Evolutionary conservation across 805 yeast genomes (phyloP).

Genomic region (Wickerhamomyces rabaulensis): DNA sequence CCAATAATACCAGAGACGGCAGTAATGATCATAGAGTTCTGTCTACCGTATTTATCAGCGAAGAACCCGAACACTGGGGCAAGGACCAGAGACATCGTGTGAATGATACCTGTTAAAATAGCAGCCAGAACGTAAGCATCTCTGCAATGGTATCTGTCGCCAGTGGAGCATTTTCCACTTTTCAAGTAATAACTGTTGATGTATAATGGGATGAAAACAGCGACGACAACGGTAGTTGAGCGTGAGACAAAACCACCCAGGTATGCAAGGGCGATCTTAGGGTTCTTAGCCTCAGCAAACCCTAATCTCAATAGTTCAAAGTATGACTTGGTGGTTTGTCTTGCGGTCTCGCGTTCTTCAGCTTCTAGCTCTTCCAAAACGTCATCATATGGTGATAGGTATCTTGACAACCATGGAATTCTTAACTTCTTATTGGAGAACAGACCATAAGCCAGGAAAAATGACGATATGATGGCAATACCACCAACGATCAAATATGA

Average conservation of each 20-base stretch:
- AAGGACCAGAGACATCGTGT: slow-evolving; percentile 47
- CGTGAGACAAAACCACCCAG: slow-evolving; percentile 60
- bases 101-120: slow-evolving; percentile 63
- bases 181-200: slow-evolving; percentile 51
- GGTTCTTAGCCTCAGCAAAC: slow-evolving; percentile 40
- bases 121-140: slow-evolving; percentile 65
- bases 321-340: slow-evolving; percentile 25
- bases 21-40: slow-evolving; percentile 32
- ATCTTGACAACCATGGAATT: slow-evolving; percentile 21
- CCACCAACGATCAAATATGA: slow-evolving; percentile 47
- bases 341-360: slow-evolving; percentile 20
- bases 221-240: slow-evolving; percentile 50
- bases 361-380: slow-evolving; percentile 27
- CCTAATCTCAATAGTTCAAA: slow-evolving; percentile 42
- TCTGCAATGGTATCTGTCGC: slow-evolving; percentile 40
- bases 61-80: slow-evolving; percentile 62
- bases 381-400: slow-evolving; percentile 25
- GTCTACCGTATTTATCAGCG: slow-evolving; percentile 42
- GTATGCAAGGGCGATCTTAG: slow-evolving; percentile 49
- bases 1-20: slow-evolving; percentile 40
- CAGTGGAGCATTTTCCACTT: slow-evolving; percentile 42
- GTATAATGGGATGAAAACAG: slow-evolving; percentile 59
- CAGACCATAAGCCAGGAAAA: slow-evolving; percentile 35
- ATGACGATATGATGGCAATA: slow-evolving; percentile 34
- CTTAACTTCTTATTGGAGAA: slow-evolving; percentile 37